phyloP scores from a whole-genome alignment of 176 grass and related monocot genomes.

The Carex myosuroides region DNA sequence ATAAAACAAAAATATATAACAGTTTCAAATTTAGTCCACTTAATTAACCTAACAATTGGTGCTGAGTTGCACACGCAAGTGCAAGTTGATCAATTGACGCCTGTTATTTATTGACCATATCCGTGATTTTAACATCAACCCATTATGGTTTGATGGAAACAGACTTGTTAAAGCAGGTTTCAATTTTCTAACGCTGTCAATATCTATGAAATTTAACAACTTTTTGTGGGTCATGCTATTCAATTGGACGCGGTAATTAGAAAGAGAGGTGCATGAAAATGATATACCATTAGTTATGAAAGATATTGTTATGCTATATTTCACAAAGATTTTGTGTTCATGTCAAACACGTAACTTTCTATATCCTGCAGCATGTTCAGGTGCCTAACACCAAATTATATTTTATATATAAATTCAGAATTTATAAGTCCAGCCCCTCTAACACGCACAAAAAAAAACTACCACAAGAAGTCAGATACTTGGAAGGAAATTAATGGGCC shows the following conservation, averaged over 20 bases:
- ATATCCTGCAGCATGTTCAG: not conserved
- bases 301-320: not conserved
- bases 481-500: not conserved
- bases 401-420: not conserved
- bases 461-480: not conserved
- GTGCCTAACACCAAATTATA: not conserved
- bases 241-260: not conserved
- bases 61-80: conserved; percentile 2
- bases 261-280: not conserved
- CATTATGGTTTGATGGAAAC: conserved; percentile 5
- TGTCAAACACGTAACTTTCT: not conserved
- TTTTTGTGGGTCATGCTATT: not conserved
- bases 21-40: not conserved
- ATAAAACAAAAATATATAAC: not conserved
- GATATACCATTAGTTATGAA: not conserved
- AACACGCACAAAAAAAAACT: not conserved
- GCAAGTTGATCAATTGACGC: not conserved
- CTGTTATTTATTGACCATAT: not conserved
- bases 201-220: not conserved
- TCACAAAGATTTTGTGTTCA: not conserved
- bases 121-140: not conserved
- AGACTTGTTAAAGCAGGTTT: not conserved
- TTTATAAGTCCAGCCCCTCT: not conserved
- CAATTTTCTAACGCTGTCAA: not conserved
- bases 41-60: not conserved